A percentile compares a stretch with the other conserved stretches of the same genome.
Evolutionary conservation across 2,329 filamentous ascomycete genomes (phyloP).

Genomic region (Curvularia sp.): DNA sequence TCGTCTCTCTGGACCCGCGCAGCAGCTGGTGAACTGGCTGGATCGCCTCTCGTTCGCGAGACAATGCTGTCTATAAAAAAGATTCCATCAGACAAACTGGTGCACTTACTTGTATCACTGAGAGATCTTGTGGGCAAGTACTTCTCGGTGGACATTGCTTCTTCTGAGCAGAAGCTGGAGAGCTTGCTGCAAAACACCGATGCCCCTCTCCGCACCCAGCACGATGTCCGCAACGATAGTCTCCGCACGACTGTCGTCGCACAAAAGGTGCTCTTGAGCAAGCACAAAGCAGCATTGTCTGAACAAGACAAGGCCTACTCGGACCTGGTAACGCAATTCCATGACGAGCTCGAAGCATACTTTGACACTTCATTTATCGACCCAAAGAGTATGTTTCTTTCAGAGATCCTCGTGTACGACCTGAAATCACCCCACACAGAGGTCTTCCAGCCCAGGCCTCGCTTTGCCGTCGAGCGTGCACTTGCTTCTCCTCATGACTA

Average conservation of each 20-base stretch:
- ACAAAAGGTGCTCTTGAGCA: constrained; percentile 81
- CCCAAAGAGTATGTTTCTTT: constrained; percentile 64
- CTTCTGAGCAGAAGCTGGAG: constrained; percentile 47
- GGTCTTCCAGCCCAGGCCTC: constrained; percentile 77
- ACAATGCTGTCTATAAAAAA: constrained; percentile 67
- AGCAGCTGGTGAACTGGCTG: constrained; percentile 63
- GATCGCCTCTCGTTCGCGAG: constrained; percentile 60
- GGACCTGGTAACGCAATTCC: constrained; percentile 65
- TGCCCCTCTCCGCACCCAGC: constrained; percentile 71
- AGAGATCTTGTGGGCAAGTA: constrained; percentile 16
- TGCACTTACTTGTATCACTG: constrained; percentile 54
- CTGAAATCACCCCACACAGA: constrained; percentile 72
- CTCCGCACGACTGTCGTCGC: constrained; percentile 80
- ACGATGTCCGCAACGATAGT: constrained; percentile 73
- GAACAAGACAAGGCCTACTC: constrained; percentile 76
- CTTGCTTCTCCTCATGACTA: constrained; percentile 78
- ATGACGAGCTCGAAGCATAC: constrained; percentile 59
- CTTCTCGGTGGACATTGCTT: constrained; percentile 32
- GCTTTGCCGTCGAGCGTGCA: constrained; percentile 73
- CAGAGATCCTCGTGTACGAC: constrained; percentile 80
- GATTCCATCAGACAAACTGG: constrained; percentile 63
- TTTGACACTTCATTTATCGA: constrained; percentile 57
- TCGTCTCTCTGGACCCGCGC: constrained; percentile 67
- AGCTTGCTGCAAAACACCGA: constrained; percentile 34
- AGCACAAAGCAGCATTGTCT: constrained; percentile 73